Base-by-base conservation (phyloP, 75 land plant species). In the Isoetes taiwanensis region DNA sequence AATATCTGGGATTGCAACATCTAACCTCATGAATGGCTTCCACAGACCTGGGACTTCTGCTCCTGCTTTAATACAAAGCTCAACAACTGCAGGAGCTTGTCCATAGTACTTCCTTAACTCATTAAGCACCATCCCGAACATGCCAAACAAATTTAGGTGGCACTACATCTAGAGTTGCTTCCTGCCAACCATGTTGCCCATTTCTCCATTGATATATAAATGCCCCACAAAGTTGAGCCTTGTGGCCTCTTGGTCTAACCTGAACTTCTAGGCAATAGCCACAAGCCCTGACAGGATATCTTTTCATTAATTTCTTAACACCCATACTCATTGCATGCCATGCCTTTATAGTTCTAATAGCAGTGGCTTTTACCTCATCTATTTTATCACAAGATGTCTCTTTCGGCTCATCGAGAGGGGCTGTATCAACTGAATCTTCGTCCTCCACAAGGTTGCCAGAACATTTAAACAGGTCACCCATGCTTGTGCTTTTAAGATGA, bases 111-210 rank as follows among this genome's bases (percentile, higher is more conserved):
- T 66, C 54, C 62, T 76, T 10, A 85, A 61, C 26, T 68, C 34
- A 60, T 63, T 30, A 1, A 17, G 56, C 57, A 85, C 8, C 50
- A 31, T 82, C 83, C 5, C 41, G 57, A n/a, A 82, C 71, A 64
- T 85, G 90, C 80, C 80, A 85, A 0, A 82, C 86, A 65, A 75
- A 82, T 27, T 79, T 77, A 28, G 83, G 83, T 0, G 90, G 83
- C 14, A 82, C 38, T 1, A 85, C 65, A 56, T 85, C 90, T 3
- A 79, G n/a, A 0, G 73, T 65, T 0, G 90, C 90, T 54, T 82
- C 86, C 66, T 85, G 90, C 90, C 90, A 85, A 0, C 82, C 82
- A 71, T 85, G 90, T 64, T 74, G 76, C 1, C 90, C 90, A 41
- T 77, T 80, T 28, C 90, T 73, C 80, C 76, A 74, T 43, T 78